A percentile compares a stretch with the other conserved stretches of the same genome.
Evolutionary conservation across 208 protist species (phyloP).

Genomic region (Wallacemonas rigidus): DNA sequence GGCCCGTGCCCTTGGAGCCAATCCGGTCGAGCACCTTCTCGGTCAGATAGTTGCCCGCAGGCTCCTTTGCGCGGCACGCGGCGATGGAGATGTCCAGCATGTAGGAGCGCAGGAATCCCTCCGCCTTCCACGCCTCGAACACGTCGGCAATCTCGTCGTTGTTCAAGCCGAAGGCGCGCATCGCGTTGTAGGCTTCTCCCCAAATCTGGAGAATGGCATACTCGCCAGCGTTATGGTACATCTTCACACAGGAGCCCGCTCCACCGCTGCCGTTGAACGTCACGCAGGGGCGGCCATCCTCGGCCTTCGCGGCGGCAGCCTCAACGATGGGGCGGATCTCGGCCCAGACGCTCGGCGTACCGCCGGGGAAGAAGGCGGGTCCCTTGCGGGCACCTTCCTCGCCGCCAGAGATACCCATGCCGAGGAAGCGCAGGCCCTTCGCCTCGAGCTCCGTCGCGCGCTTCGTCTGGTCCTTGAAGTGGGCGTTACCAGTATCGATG

Average conservation of each 20-base stretch:
- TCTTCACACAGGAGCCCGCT: slow-evolving; percentile 99
- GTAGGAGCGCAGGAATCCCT: slow-evolving; percentile 95
- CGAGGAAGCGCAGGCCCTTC: slow-evolving; percentile 92
- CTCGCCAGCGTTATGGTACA: slow-evolving; percentile 99
- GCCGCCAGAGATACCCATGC: slow-evolving; percentile 98
- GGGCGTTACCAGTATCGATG: slow-evolving; percentile 96
- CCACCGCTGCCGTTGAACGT: slow-evolving; percentile 96
- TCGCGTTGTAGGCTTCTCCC: slow-evolving; percentile 95
- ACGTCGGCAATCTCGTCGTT: slow-evolving; percentile 92
- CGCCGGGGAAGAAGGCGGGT: slow-evolving; percentile 98
- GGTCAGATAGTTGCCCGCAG: slow-evolving; percentile 84
- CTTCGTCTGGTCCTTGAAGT: slow-evolving; percentile 95
- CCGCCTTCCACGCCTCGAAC: slow-evolving; percentile 95
- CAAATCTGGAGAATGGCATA: slow-evolving; percentile 99
- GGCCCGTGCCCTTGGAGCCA: slow-evolving; percentile 98
- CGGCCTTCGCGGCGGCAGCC: slow-evolving; percentile 95
- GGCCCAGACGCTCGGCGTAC: slow-evolving; percentile 91
- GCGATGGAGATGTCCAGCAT: slow-evolving; percentile 98
- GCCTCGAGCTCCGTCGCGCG: slow-evolving; percentile 84
- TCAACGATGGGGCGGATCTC: slow-evolving; percentile 96
- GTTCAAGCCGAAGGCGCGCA: slow-evolving; percentile 87
- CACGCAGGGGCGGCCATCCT: slow-evolving; percentile 92
- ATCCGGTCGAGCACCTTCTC: slow-evolving; percentile 96
- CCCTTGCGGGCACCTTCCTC: slow-evolving; percentile 98
- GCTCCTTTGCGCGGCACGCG: slow-evolving; percentile 94